Conservation (phyloP, 805 yeast species). For the Saccharomycopsis babjevae region DNA sequence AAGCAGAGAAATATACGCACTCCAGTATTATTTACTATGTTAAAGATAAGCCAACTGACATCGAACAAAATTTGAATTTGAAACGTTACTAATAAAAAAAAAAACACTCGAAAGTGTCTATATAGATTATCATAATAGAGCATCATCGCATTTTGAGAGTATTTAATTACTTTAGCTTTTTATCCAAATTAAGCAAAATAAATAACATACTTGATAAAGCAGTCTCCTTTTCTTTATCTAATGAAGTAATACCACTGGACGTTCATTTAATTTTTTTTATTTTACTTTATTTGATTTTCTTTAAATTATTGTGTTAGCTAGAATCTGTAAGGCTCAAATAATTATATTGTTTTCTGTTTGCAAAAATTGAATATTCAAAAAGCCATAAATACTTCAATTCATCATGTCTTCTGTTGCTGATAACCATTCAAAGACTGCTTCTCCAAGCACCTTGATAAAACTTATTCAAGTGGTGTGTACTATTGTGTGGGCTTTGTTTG, state of each 20-base stretch:
- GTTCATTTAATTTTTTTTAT: too few relatives aligned
- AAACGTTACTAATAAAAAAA: background rate
- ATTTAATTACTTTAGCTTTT: too few relatives aligned
- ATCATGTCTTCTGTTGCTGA: background rate
- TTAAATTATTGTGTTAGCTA: too few relatives aligned
- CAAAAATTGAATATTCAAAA: too few relatives aligned
- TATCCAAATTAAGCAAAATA: too few relatives aligned
- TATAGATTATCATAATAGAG: background rate
- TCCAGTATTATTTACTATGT: background rate
- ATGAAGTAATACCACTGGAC: too few relatives aligned
- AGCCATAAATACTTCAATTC: background rate
- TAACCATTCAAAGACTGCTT: constrained; percentile 2
- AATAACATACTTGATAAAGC: too few relatives aligned
- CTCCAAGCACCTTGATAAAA: constrained; percentile 1
- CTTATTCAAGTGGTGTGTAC: constrained; percentile 60
- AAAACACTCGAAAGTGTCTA: background rate
- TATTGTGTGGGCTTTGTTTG: constrained; percentile 73
- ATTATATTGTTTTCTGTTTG: too few relatives aligned
- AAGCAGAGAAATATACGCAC: background rate
- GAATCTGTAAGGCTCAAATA: too few relatives aligned
- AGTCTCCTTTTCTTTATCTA: too few relatives aligned
- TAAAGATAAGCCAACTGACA: background rate
- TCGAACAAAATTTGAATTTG: background rate
- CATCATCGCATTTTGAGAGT: background rate
- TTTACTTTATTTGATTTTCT: too few relatives aligned